These are phyloP conservation scores for Lepiota subincarnata DNA, from an alignment of 768 basidiomycete species.

Conservation along the genomic window DNA sequence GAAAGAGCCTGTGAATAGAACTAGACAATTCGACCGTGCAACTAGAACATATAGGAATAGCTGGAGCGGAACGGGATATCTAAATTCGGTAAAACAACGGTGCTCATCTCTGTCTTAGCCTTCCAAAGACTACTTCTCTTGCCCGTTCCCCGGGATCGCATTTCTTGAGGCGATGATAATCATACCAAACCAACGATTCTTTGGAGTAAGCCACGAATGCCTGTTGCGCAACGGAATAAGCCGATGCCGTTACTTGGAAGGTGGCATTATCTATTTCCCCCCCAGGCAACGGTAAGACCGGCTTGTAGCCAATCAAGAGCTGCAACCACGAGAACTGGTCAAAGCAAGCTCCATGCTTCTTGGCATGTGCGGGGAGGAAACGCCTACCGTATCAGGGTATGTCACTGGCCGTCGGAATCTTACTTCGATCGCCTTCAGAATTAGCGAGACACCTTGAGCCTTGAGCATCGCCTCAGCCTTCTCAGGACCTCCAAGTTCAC, in stretches of 20 bases:
- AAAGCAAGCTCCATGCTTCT: constrained; percentile 21
- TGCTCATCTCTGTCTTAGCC: constrained; percentile 11
- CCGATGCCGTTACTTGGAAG: constrained; percentile 48
- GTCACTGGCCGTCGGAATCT: constrained; percentile 69
- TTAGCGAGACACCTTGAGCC: constrained; percentile 65
- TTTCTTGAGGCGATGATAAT: constrained; percentile 65
- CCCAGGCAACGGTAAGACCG: constrained; percentile 28
- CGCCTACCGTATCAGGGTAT: constrained; percentile 69
- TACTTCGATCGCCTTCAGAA: constrained; percentile 66
- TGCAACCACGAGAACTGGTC: constrained; percentile 19
- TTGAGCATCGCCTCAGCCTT: constrained; percentile 54
- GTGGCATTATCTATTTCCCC: constrained; percentile 31
- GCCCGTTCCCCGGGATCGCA: constrained; percentile 54
- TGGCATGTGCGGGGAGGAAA: constrained; percentile 16
- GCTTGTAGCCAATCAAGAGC: constrained; percentile 64
- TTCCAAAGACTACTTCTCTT: constrained; percentile 29
- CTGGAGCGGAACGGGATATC: too few species aligned
- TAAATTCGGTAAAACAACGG: not conserved
- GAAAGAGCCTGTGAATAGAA: too few species aligned
- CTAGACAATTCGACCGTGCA: too few species aligned
- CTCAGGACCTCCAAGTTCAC: constrained; percentile 54
- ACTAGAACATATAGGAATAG: too few species aligned
- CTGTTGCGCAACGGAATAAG: constrained; percentile 63
- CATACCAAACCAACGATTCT: constrained; percentile 71
- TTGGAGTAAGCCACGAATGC: constrained; percentile 63